These are phyloP conservation scores for Crassisporium funariophilum DNA, from an alignment of 768 basidiomycete genomes.

Conservation along the genomic window DNA sequence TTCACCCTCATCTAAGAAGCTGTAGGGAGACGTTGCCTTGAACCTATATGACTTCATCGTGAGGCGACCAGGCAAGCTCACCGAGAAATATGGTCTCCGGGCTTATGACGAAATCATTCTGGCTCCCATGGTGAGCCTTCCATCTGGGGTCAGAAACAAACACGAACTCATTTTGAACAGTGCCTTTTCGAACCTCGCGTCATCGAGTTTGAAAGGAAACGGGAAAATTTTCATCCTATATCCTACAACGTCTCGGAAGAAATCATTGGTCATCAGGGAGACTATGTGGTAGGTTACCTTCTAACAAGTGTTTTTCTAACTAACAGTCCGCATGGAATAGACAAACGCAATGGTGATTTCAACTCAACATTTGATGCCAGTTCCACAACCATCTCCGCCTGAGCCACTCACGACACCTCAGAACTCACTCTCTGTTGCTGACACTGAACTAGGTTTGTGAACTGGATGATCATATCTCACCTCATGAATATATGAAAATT, in stretches of 20 bases:
- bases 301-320: not conserved
- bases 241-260: constrained; percentile 75
- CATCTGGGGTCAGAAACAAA: constrained; percentile 3
- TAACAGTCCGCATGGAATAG: constrained; percentile 40
- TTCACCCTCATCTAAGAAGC: constrained; percentile 5
- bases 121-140: constrained; percentile 79
- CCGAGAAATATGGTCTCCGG: constrained; percentile 86
- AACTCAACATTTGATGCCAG: constrained; percentile 74
- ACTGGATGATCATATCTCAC: not conserved
- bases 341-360: constrained; percentile 92
- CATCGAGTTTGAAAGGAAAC: constrained; percentile 85
- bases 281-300: constrained; percentile 48
- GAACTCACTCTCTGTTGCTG: constrained; percentile 15
- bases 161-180: constrained; percentile 40
- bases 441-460: constrained; percentile 14
- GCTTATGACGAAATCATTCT: constrained; percentile 96
- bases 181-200: constrained; percentile 92
- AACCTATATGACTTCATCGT: constrained; percentile 92
- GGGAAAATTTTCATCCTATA: constrained; percentile 47
- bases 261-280: constrained; percentile 57
- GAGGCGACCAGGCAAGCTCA: constrained; percentile 68
- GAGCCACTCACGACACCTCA: constrained; percentile 23
- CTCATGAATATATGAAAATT: constrained; percentile 2
- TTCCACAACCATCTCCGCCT: constrained; percentile 23
- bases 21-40: constrained; percentile 83